Base-by-base conservation (phyloP, 2,329 filamentous ascomycete species). In the Tolypocladium pustulatum region DNA sequence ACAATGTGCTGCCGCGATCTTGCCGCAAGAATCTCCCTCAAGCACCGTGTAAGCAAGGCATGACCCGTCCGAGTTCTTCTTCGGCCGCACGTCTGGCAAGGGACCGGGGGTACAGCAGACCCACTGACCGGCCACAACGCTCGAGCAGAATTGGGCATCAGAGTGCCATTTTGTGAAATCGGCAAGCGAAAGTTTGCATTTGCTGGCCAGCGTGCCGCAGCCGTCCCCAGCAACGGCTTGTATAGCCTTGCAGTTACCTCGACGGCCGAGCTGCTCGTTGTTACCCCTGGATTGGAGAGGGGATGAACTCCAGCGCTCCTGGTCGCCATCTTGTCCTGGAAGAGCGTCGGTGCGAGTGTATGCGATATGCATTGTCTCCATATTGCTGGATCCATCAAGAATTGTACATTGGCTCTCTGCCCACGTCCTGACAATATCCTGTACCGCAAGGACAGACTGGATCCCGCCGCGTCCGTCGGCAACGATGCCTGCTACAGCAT, bases 91-190 rank as follows among this genome's bases (percentile, higher is more conserved):
- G n/a, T n/a, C n/a, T n/a, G n/a, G n/a, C n/a, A 75, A 63, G 0
- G 62, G 64, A 3, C 75, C 75, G 1, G 64, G 43, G 10, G 67
- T 69, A 59, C 73, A 76, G 64, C 74, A 77, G 0, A 75, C 69
- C 53, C 63, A 59, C 55, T 75, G 65, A 0, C 66, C 65, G 0
- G 61, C 57, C 15, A 37, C 51, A 8, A 76, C 60, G 0, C 60
- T 66, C 3, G 61, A 52, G 36, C 57, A 59, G 25, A 56, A 56
- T 58, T 66, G 68, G 32, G 61, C 58, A 12, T 57, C 57, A 1
- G 57, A 57, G 61, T 80, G 79, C 61, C 70, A 76, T 56, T 72
- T 70, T 20, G 61, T 68, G 53, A 78, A 73, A 51, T 78, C 66
- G 13, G 62, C 55, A 2, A 62, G 60, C 0, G 71, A 70, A 17